phyloP scores from a whole-genome alignment of 2,329 filamentous ascomycete species.

The Fusarium sp. region DNA sequence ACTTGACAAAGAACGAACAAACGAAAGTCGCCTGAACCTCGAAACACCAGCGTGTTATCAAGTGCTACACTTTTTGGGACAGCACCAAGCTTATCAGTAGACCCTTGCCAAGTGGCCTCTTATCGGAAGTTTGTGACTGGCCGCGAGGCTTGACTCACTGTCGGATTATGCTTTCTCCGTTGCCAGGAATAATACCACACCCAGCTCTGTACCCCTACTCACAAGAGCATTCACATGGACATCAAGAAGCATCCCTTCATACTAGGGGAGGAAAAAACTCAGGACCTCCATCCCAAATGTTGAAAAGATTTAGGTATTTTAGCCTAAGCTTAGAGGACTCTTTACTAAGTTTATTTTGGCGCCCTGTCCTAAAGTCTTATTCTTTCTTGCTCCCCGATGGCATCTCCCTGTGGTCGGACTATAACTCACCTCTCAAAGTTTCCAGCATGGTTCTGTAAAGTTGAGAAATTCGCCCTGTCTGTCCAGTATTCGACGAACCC shows the following conservation, averaged over 20 bases:
- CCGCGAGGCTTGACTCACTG: not conserved
- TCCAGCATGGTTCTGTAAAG: not conserved
- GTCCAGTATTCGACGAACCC: not conserved
- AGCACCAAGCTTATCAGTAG: conserved; percentile 24
- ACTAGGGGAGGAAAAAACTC: not conserved
- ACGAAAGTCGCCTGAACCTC: conserved; percentile 11
- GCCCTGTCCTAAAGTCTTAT: not conserved
- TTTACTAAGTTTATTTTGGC: not conserved
- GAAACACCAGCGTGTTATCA: conserved; percentile 51
- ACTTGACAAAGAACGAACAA: conserved; percentile 16
- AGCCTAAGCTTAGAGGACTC: not conserved
- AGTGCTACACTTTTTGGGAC: conserved; percentile 33
- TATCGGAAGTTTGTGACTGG: conserved; percentile 41
- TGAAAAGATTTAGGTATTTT: not conserved
- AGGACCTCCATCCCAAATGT: not conserved
- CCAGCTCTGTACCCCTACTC: not conserved
- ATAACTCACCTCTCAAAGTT: not conserved
- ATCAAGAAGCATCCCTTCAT: not conserved
- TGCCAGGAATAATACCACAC: not conserved
- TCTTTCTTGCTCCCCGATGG: not conserved
- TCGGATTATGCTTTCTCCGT: conserved; percentile 21
- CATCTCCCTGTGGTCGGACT: not conserved
- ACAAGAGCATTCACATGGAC: not conserved
- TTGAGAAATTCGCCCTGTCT: not conserved
- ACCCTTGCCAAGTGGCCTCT: conserved; percentile 19